phyloP scores from a whole-genome alignment of 805 yeast species.

The Candida jianshihensis region DNA sequence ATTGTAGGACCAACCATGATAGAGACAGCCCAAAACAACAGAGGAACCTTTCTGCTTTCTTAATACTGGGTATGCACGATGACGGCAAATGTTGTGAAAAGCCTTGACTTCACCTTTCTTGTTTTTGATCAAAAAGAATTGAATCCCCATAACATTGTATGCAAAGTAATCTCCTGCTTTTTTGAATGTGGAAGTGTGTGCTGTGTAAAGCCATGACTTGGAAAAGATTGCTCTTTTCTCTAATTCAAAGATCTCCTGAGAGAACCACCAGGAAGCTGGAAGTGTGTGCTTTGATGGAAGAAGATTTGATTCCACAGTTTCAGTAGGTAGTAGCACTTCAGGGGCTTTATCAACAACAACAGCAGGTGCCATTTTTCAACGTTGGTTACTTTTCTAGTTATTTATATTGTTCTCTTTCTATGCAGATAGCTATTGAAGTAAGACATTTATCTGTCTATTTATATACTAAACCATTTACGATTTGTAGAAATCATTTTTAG shows the following conservation, averaged over 20 bases:
- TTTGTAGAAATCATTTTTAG: too few species aligned
- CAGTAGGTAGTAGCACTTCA: constrained; percentile 14
- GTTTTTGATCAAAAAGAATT: constrained; percentile 48
- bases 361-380: constrained; percentile 13
- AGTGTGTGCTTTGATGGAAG: constrained; percentile 43
- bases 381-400: not conserved
- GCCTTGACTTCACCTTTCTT: constrained; percentile 48
- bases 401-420: too few species aligned
- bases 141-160: constrained; percentile 44
- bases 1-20: constrained; percentile 62
- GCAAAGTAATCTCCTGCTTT: constrained; percentile 54
- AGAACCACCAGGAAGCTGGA: constrained; percentile 64
- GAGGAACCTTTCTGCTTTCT: constrained; percentile 55
- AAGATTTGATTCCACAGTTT: constrained; percentile 16
- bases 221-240: constrained; percentile 53
- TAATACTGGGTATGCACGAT: constrained; percentile 57
- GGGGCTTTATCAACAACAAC: constrained; percentile 21
- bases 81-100: constrained; percentile 60
- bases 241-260: constrained; percentile 48
- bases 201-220: constrained; percentile 49
- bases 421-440: too few species aligned
- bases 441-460: too few species aligned
- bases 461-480: too few species aligned
- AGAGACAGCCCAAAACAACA: constrained; percentile 49
- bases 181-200: constrained; percentile 44